These are phyloP conservation scores for Aspergillus sp. DNA, from an alignment of 2,329 filamentous ascomycete species.

Conservation along the genomic window DNA sequence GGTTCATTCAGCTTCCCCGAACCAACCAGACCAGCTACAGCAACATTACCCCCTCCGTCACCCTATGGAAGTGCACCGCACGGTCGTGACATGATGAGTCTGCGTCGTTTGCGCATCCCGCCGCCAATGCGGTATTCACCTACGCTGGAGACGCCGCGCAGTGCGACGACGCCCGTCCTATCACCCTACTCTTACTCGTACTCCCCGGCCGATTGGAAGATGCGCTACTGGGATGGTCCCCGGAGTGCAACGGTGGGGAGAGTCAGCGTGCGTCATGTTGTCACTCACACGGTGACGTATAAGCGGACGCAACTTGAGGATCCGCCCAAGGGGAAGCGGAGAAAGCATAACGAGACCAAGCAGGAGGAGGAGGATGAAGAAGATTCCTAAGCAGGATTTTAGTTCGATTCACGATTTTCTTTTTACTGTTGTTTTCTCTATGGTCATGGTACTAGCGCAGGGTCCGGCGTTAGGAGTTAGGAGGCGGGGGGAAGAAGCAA, in stretches of 20 bases:
- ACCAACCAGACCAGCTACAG: constrained; percentile 57
- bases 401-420: too few relatives aligned
- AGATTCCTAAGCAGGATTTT: background rate
- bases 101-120: constrained; percentile 72
- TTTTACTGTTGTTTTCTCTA: background rate
- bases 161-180: constrained; percentile 57
- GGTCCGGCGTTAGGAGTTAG: constrained; percentile 10
- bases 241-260: constrained; percentile 61
- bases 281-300: constrained; percentile 92
- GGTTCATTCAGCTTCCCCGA: constrained; percentile 55
- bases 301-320: constrained; percentile 75
- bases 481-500: background rate
- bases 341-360: constrained; percentile 55
- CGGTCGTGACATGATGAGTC: constrained; percentile 56
- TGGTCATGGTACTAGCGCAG: constrained; percentile 2
- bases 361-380: background rate
- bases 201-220: constrained; percentile 78
- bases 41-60: constrained; percentile 61
- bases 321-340: constrained; percentile 88
- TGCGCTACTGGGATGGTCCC: constrained; percentile 63
- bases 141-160: constrained; percentile 68
- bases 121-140: constrained; percentile 71
- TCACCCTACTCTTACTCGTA: constrained; percentile 63
- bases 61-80: constrained; percentile 60
- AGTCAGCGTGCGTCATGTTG: constrained; percentile 78